phyloP scores from a whole-genome alignment of 129 eudicot species.

The Tagetes erecta region DNA sequence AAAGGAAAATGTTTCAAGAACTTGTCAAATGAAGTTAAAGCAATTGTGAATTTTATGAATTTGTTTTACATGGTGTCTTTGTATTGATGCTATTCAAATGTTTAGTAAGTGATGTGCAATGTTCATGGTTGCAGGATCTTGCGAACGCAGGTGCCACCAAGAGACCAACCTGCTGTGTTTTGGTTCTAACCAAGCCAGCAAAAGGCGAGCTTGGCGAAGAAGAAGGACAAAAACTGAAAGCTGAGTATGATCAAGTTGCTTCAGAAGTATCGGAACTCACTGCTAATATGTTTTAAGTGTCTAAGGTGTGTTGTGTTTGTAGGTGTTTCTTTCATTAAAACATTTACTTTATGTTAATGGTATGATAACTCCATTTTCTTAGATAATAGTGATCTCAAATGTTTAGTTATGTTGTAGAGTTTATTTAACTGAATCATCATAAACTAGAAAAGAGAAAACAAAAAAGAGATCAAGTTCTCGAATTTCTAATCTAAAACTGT shows the following conservation, averaged over 20 bases:
- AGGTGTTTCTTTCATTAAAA: too few species aligned
- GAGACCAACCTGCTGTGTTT: conserved; percentile 93
- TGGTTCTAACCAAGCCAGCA: conserved; percentile 77
- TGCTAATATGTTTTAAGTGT: conserved; percentile 51
- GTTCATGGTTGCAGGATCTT: conserved; percentile 65
- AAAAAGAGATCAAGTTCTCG: too few species aligned
- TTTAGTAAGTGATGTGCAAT: background rate
- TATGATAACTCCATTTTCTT: too few species aligned
- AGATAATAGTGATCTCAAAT: too few species aligned
- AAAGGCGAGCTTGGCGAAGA: conserved; percentile 80
- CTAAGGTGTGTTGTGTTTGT: too few species aligned
- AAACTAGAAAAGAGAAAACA: too few species aligned
- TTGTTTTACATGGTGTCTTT: background rate
- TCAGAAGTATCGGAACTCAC: conserved; percentile 59
- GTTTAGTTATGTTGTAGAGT: too few species aligned
- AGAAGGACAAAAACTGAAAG: conserved; percentile 67
- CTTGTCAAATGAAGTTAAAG: background rate
- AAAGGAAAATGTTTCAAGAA: background rate
- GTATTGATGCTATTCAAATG: background rate
- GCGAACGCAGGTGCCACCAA: conserved; percentile 97
- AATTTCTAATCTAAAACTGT: too few species aligned
- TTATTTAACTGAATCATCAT: too few species aligned
- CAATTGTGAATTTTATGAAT: background rate
- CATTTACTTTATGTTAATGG: too few species aligned
- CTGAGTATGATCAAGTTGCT: conserved; percentile 75